phyloP scores from a whole-genome alignment of 441 rosid genomes.

The Capsella rubella region DNA sequence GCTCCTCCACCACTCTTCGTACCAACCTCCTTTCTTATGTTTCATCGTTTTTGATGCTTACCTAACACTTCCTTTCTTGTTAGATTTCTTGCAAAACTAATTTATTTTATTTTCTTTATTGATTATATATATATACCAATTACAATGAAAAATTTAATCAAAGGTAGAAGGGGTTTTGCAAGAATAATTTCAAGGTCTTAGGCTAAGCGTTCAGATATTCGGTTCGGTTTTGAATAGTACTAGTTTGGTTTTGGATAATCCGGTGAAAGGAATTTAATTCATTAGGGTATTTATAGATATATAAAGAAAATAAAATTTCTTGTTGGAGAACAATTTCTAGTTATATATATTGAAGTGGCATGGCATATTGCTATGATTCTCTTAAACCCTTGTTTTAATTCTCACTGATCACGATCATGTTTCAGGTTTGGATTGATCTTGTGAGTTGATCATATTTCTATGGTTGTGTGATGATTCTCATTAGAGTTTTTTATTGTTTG shows the following conservation, averaged over 20 bases:
- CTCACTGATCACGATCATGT: slow-evolving; percentile 89
- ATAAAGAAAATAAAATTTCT: too few species aligned
- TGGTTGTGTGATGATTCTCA: slow-evolving; percentile 30
- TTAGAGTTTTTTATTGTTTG: neutral
- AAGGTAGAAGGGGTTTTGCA: too few species aligned
- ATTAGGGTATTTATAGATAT: too few species aligned
- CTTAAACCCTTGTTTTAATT: slow-evolving; percentile 75
- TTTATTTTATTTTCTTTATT: too few species aligned
- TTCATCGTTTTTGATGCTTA: slow-evolving; percentile 22
- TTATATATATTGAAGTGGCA: slow-evolving; percentile 44
- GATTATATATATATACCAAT: too few species aligned
- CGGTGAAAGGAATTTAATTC: too few species aligned
- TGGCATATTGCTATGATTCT: slow-evolving; percentile 79
- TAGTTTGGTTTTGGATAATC: too few species aligned
- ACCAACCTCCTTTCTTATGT: slow-evolving; percentile 35
- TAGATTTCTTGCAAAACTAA: neutral
- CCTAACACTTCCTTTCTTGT: slow-evolving; percentile 36
- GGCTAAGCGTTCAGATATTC: too few species aligned
- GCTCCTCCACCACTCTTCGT: slow-evolving; percentile 44
- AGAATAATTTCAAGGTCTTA: too few species aligned
- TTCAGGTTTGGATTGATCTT: slow-evolving; percentile 65
- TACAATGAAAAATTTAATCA: too few species aligned
- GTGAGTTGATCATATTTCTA: neutral
- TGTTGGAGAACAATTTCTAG: too few species aligned
- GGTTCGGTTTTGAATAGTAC: too few species aligned